Evolutionary conservation across 257 asterid genomes (phyloP).

Genomic region (Jacaranda copaia): DNA sequence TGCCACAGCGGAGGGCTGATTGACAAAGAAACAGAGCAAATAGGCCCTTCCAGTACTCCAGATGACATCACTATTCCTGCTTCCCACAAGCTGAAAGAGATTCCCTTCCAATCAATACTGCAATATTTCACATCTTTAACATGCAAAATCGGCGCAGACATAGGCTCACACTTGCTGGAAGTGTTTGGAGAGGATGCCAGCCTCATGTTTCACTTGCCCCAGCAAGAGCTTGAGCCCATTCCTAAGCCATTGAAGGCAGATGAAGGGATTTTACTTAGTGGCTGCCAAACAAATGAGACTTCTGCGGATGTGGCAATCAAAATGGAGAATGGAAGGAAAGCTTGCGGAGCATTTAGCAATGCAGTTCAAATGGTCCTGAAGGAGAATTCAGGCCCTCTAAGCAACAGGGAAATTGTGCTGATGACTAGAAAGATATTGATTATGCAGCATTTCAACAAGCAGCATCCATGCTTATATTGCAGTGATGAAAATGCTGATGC

Average conservation of each 20-base stretch:
- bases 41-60: slow-evolving; percentile 56
- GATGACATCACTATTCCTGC: not conserved
- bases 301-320: slow-evolving; percentile 63
- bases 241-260: slow-evolving; percentile 60
- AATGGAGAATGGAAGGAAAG: slow-evolving; percentile 42
- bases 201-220: slow-evolving; percentile 54
- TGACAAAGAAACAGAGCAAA: slow-evolving; percentile 89
- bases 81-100: slow-evolving; percentile 51
- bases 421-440: slow-evolving; percentile 59
- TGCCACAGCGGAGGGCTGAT: slow-evolving; percentile 95
- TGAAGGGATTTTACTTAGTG: slow-evolving; percentile 81
- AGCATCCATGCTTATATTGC: slow-evolving; percentile 86
- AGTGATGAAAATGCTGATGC: slow-evolving; percentile 68
- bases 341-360: slow-evolving; percentile 81
- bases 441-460: slow-evolving; percentile 52
- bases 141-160: slow-evolving; percentile 56
- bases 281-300: slow-evolving; percentile 75
- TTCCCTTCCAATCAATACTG: slow-evolving; percentile 57
- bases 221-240: slow-evolving; percentile 32
- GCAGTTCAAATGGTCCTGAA: slow-evolving; percentile 66
- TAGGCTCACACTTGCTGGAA: slow-evolving; percentile 65
- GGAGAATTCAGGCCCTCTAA: slow-evolving; percentile 55
- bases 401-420: slow-evolving; percentile 64
- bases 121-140: slow-evolving; percentile 61
- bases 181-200: slow-evolving; percentile 71